A percentile compares a stretch with the other conserved stretches of the same genome.
These are phyloP conservation scores for Lablab purpureus DNA, from an alignment of 306 rosid species.

Conservation along the genomic window DNA sequence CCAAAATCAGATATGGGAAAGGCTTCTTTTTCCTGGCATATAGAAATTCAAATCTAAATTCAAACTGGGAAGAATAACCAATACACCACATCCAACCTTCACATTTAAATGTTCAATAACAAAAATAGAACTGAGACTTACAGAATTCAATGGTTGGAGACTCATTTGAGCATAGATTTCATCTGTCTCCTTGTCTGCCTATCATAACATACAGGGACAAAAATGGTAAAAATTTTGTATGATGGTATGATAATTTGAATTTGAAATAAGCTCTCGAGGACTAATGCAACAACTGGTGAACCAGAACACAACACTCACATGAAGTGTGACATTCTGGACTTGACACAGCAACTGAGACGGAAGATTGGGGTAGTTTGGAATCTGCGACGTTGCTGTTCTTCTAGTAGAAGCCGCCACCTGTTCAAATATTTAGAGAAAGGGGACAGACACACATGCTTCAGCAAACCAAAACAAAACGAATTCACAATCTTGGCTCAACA, in stretches of 20 bases:
- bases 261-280: neutral
- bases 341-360: slow-evolving; percentile 90
- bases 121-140: slow-evolving; percentile 47
- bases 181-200: slow-evolving; percentile 97
- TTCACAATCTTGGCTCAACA: neutral
- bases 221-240: neutral
- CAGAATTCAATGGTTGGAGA: slow-evolving; percentile 91
- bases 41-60: neutral
- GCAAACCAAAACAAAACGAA: slow-evolving; percentile 31
- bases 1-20: slow-evolving; percentile 91
- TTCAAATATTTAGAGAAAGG: slow-evolving; percentile 36
- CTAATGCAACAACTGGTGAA: neutral
- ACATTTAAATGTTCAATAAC: slow-evolving; percentile 20
- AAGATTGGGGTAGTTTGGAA: slow-evolving; percentile 94
- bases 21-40: slow-evolving; percentile 82
- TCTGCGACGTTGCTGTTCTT: slow-evolving; percentile 87
- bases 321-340: slow-evolving; percentile 85
- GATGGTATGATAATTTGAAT: slow-evolving; percentile 5
- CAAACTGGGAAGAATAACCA: slow-evolving; percentile 35
- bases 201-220: slow-evolving; percentile 37
- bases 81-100: neutral
- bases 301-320: slow-evolving; percentile 58
- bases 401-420: slow-evolving; percentile 97
- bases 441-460: slow-evolving; percentile 14
- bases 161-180: slow-evolving; percentile 98